phyloP scores from a whole-genome alignment of 768 basidiomycete genomes.

The Pholiota molesta region DNA sequence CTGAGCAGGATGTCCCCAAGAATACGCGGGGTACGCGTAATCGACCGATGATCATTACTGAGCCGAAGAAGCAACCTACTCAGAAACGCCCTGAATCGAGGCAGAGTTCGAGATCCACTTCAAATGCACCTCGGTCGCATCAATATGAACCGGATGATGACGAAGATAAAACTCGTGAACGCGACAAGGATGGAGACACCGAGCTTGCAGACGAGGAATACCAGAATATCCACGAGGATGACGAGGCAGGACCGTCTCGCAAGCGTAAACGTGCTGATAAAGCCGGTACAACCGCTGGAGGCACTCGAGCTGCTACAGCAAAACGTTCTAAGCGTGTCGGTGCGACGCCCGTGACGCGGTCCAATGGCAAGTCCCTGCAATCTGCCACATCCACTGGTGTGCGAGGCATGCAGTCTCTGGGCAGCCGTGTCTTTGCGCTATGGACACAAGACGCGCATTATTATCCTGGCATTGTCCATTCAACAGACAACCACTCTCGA shows the following conservation, averaged over 20 bases:
- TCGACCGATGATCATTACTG: background rate
- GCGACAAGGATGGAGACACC: conserved; percentile 37
- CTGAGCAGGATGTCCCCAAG: conserved; percentile 48
- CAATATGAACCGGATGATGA: conserved; percentile 28
- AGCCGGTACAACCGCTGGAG: conserved; percentile 22
- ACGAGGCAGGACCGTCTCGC: conserved; percentile 31
- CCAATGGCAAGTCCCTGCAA: too few species aligned
- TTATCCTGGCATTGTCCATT: conserved; percentile 61
- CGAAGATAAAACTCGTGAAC: conserved; percentile 22
- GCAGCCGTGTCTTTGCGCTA: conserved; percentile 70
- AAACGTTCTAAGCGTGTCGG: conserved; percentile 34
- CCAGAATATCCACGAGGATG: conserved; percentile 31
- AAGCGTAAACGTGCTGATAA: conserved; percentile 48
- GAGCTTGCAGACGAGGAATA: conserved; percentile 47
- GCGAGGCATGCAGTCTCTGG: conserved; percentile 18
- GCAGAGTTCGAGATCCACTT: conserved; percentile 16
- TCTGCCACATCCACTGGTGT: conserved; percentile 33
- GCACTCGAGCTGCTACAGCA: conserved; percentile 17
- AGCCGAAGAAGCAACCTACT: conserved; percentile 8
- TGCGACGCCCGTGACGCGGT: too few species aligned
- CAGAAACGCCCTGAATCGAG: conserved; percentile 9
- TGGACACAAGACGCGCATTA: conserved; percentile 65
- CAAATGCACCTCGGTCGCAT: conserved; percentile 13
- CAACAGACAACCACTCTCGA: conserved; percentile 27
- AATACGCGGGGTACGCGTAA: conserved; percentile 11